Base-by-base conservation (phyloP, 768 basidiomycete genomes). In the Pisolithus sp. region DNA sequence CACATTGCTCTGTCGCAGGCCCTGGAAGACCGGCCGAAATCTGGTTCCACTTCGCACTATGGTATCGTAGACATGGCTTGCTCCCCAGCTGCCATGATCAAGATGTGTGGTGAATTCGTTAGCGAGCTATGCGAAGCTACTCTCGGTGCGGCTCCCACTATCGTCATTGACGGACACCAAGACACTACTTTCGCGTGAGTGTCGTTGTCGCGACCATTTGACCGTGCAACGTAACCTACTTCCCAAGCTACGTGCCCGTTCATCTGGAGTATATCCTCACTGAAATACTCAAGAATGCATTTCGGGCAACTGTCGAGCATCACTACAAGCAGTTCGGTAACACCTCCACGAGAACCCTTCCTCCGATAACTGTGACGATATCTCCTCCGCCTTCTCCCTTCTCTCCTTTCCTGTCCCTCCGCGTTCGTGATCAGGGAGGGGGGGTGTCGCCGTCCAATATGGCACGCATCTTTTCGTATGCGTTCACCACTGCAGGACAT, bases 251-350 rank as follows among this genome's bases (percentile, higher is more conserved):
- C 61, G 82, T 93, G 37, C 90, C 93, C 3, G 86, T 91, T 1
- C 93, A 94, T 64, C 76, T 94, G 34, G 92, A 94, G 65, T 94
- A 93, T 64, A 89, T 93, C 59, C 71, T 93, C 49, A 94, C 92
- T 2, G 92, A 94, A 66, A 80, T 94, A 38, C 76, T 94, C 38
- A 94, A 94, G 69, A 94, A 94, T 62, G 80, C 91, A 0, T 94
- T 91, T 69, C 84, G 92, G 30, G 92, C 92, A 7, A 92, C 89
- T 2, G 83, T 91, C 23, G 92, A 94, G 61, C 79, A 81, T 51
- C 81, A 91, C 51, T 67, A 71, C 52, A 77, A 75, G 47, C 66
- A 66, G 13, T 57, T 71, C 41, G 73, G 71, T 46, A 56, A 60
- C 30, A 59, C 70, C 9, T 65, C 73, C 21, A 48, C 72, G 5